Evolutionary conservation across 495 filamentous ascomycete species (phyloP).

Genomic region (Aspergillus biplanus): DNA sequence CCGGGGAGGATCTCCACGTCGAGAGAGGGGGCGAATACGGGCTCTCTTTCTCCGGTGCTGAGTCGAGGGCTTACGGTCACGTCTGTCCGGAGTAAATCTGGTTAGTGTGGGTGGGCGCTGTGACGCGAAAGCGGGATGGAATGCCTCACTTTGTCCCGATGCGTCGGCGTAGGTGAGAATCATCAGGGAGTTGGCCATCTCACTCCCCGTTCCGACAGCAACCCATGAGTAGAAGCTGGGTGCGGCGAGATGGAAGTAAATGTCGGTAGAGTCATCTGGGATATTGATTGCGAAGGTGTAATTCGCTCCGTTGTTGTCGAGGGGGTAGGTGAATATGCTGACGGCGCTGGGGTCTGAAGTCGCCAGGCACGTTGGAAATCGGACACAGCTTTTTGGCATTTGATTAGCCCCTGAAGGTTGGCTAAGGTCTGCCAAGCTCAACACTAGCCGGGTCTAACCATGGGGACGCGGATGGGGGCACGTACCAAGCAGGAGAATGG

Average conservation of each 20-base stretch:
- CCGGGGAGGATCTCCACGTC: background rate
- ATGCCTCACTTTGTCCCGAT: background rate
- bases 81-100: background rate
- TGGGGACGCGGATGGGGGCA: background rate
- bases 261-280: background rate
- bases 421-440: background rate
- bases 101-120: background rate
- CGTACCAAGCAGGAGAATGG: background rate
- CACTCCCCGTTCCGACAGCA: slow-evolving; percentile 1
- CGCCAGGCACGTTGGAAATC: background rate
- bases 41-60: background rate
- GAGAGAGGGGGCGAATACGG: background rate
- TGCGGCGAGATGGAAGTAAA: slow-evolving; percentile 1
- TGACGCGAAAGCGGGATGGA: no score
- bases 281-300: slow-evolving; percentile 7
- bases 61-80: slow-evolving; percentile 2
- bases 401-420: background rate
- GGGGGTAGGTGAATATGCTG: slow-evolving; percentile 1
- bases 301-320: background rate
- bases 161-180: background rate
- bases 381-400: background rate
- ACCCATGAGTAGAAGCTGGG: slow-evolving; percentile 3
- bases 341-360: background rate
- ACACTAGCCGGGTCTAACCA: background rate
- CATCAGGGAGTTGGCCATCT: slow-evolving; percentile 2